phyloP scores from a whole-genome alignment of 2,329 filamentous ascomycete species.

The Grosmannia huntii region DNA sequence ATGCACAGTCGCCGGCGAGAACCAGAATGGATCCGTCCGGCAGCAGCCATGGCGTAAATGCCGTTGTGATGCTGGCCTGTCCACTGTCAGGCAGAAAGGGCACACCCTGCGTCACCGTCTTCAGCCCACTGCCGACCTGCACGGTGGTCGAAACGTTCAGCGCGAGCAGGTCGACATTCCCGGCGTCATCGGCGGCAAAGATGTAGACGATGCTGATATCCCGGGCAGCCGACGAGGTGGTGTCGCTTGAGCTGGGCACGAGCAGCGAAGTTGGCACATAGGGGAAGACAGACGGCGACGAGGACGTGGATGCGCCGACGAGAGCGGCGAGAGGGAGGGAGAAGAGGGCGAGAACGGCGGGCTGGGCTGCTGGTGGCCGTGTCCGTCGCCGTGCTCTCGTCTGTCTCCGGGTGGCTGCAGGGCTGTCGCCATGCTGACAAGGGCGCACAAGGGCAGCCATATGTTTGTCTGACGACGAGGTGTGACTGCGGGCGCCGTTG shows the following conservation, averaged over 20 bases:
- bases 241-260: constrained; percentile 33
- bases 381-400: neutral
- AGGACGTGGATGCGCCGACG: constrained; percentile 9
- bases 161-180: constrained; percentile 39
- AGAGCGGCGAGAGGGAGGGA: neutral
- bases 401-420: constrained; percentile 2
- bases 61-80: constrained; percentile 26
- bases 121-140: constrained; percentile 22
- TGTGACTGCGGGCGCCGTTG: too few relatives aligned
- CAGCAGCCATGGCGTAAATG: constrained; percentile 58
- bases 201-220: constrained; percentile 48
- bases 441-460: neutral
- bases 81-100: constrained; percentile 46
- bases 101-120: constrained; percentile 40
- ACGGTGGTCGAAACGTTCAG: constrained; percentile 53
- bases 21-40: constrained; percentile 58
- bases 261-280: constrained; percentile 70
- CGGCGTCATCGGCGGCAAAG: constrained; percentile 41
- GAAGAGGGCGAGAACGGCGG: neutral
- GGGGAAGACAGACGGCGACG: constrained; percentile 41
- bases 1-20: constrained; percentile 59
- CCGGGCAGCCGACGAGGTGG: neutral
- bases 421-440: neutral
- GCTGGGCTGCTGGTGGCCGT: neutral
- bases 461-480: neutral